Percentiles rank a stretch among this genome's conserved stretches.
These are phyloP conservation scores for Thymus quinquecostatus DNA, from an alignment of 257 asterid genomes.

Conservation along the genomic window DNA sequence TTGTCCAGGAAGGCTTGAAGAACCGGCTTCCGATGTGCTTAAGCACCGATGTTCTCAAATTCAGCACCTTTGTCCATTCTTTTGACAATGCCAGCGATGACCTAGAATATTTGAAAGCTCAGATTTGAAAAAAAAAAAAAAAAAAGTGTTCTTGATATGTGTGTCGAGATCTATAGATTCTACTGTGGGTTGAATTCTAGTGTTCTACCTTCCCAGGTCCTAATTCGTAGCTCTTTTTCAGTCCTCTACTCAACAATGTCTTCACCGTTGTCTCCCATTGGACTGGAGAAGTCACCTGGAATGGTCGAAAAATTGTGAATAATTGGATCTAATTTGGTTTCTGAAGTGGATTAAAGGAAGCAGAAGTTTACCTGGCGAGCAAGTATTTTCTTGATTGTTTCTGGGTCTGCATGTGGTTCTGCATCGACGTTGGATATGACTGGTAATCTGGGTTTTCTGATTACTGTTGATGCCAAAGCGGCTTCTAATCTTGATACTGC, in stretches of 20 bases:
- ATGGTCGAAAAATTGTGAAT: not conserved
- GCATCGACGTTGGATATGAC: conserved; percentile 97
- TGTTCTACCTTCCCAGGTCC: conserved; percentile 83
- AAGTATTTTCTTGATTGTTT: conserved; percentile 71
- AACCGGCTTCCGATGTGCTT: conserved; percentile 11
- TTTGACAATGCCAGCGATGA: conserved; percentile 87
- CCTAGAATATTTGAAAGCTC: conserved; percentile 43
- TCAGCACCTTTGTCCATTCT: conserved; percentile 85
- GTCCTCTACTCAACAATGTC: conserved; percentile 47
- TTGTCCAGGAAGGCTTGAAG: not conserved
- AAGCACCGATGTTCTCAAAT: conserved; percentile 73
- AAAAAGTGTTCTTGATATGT: not conserved
- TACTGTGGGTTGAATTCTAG: not conserved
- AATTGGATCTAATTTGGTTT: conserved; percentile 5
- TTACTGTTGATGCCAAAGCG: conserved; percentile 78
- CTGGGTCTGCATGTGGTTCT: conserved; percentile 69
- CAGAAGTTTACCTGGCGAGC: conserved; percentile 70
- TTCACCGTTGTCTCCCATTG: conserved; percentile 50
- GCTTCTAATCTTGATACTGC: conserved; percentile 91
- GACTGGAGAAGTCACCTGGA: conserved; percentile 59
- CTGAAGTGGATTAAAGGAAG: conserved; percentile 3
- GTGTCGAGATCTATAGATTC: not conserved
- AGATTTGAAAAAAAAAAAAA: conserved; percentile 5
- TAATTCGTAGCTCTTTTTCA: conserved; percentile 64
- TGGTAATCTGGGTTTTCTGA: conserved; percentile 80